Evolutionary conservation across 768 basidiomycete species (phyloP), one percentile per base, ranked within the genome.

Genomic region (Lactifluus hygrophoroides): DNA sequence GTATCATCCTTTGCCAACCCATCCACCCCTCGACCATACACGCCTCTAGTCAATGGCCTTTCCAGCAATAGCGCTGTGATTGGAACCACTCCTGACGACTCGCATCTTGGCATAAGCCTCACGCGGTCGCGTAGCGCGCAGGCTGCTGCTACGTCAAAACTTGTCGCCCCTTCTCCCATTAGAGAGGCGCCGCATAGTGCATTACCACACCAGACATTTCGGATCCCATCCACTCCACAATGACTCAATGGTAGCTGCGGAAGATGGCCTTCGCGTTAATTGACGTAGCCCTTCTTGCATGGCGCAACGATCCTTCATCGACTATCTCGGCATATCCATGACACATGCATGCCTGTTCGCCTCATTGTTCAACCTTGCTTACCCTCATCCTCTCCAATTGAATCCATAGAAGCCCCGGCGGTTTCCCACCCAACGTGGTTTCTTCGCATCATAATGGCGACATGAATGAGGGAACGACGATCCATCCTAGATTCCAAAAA

Each of bases 1-100:
- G 86, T 92, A 47, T 91, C 92, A 7, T 90, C 88, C 0, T 83
- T 89, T 64, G 81, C 90, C 43, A 80, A 84, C 10, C 71, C 79
- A 3, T 69, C 80, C 16, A 78, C 79, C 9, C 72, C 73, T 40
- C 75, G 82, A 38, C 75, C 85, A 13, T 81, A 80, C 67, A 85
- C 86, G 42, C 86, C 88, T 40, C 17, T 63, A n/a, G 54, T 48
- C 17, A 54, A 58, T 21, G 61, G 44, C 8, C 51, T 55, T 43
- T 56, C 62, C 17, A 54, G 52, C 38, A 60, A 54, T 30, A 46
- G 49, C n/a, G 49, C 58, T 45, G 23, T 51, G 37, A 19, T 51
- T 19, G 58, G 52, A 17, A 17, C 48, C 47, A 2, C 49, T 43
- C n/a, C 58, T 23, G 61, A 62, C 19, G 61, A 62, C 23, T 2